A percentile compares a stretch with the other conserved stretches of the same genome.
phyloP scores from a whole-genome alignment of 1,284 basidiomycete genomes.

The Ustilago bromivora region DNA sequence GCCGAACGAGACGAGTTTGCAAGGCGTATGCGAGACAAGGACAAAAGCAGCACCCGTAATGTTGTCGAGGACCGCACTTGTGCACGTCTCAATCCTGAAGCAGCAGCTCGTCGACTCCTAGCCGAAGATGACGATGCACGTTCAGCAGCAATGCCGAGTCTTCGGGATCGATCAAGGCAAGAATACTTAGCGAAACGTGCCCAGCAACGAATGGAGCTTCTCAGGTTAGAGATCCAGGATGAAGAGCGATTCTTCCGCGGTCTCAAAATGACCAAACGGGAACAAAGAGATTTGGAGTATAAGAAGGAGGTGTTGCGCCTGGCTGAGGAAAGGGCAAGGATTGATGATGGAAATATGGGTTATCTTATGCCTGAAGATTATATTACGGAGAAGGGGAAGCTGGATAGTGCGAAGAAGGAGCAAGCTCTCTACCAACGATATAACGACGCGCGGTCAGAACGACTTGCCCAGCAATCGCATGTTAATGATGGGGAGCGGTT shows the following conservation, averaged over 20 bases:
- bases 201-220: constrained; percentile 91
- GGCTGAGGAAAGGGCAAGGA: constrained; percentile 91
- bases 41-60: constrained; percentile 86
- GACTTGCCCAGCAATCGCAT: constrained; percentile 76
- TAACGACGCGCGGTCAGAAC: constrained; percentile 80
- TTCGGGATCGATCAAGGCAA: constrained; percentile 74
- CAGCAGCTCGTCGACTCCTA: constrained; percentile 81
- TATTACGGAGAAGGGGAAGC: constrained; percentile 97
- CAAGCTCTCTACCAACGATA: constrained; percentile 87
- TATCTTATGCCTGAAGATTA: constrained; percentile 77
- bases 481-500: constrained; percentile 92
- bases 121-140: constrained; percentile 70
- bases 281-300: constrained; percentile 82
- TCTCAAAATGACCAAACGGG: constrained; percentile 79
- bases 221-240: constrained; percentile 80
- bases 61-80: constrained; percentile 88
- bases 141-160: constrained; percentile 51
- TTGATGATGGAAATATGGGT: constrained; percentile 78
- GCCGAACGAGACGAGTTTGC: constrained; percentile 93
- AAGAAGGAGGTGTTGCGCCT: constrained; percentile 93
- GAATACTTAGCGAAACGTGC: constrained; percentile 97
- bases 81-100: constrained; percentile 77
- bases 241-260: constrained; percentile 66
- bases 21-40: constrained; percentile 84
- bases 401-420: constrained; percentile 96